Conservation (phyloP, 2,329 filamentous ascomycete species). For the Akanthomyces muscarius region DNA sequence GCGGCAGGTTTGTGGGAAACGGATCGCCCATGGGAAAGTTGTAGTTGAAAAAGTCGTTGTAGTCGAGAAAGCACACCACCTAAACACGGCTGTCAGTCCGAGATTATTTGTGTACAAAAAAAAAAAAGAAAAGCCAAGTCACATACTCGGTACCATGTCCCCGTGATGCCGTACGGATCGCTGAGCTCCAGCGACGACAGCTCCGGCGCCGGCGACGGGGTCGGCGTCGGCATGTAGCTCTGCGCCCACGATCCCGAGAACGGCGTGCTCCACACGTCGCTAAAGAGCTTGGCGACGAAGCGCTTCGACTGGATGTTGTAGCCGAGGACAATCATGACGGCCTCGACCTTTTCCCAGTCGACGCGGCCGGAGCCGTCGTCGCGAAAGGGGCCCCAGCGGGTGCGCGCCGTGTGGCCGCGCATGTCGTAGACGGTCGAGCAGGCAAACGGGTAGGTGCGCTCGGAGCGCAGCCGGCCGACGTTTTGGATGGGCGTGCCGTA, state of each 20-base stretch:
- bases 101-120: no score
- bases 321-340: constrained; percentile 64
- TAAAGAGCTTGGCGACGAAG: constrained; percentile 44
- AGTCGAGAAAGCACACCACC: constrained; percentile 56
- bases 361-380: constrained; percentile 58
- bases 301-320: constrained; percentile 55
- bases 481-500: constrained; percentile 58
- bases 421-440: constrained; percentile 70
- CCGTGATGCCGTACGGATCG: constrained; percentile 69
- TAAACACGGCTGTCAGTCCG: constrained; percentile 19
- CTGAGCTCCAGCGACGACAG: constrained; percentile 43
- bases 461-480: constrained; percentile 32
- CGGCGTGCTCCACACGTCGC: constrained; percentile 49
- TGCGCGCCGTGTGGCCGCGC: constrained; percentile 58
- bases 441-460: constrained; percentile 55
- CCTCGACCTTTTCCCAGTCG: constrained; percentile 79
- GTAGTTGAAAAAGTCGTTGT: constrained; percentile 66
- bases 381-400: constrained; percentile 68
- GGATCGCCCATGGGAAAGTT: constrained; percentile 56
- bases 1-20: constrained; percentile 40
- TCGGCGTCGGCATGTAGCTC: constrained; percentile 38
- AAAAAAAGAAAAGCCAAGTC: no score
- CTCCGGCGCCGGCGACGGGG: constrained; percentile 30
- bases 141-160: constrained; percentile 65
- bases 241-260: constrained; percentile 53